These are phyloP conservation scores for Quillaja saponaria DNA, from an alignment of 306 rosid species.

Conservation along the genomic window DNA sequence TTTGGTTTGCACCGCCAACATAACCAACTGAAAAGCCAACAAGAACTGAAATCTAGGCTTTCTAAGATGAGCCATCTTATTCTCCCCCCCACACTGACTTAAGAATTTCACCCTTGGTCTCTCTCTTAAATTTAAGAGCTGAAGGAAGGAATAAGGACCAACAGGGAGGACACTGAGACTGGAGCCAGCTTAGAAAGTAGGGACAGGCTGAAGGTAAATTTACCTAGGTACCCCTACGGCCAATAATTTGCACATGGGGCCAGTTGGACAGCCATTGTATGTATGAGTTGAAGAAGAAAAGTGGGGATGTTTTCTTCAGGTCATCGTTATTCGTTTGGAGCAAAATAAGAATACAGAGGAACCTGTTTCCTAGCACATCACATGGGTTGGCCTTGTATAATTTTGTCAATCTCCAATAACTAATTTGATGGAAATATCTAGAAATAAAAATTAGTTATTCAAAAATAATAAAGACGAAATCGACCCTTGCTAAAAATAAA, in stretches of 20 bases:
- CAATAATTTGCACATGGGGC: slow-evolving; percentile 57
- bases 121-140: slow-evolving; percentile 25
- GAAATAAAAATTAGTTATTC: no score
- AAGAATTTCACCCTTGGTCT: slow-evolving; percentile 2
- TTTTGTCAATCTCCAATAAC: background rate
- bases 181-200: slow-evolving; percentile 25
- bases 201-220: slow-evolving; percentile 7
- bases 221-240: slow-evolving; percentile 35
- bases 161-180: no score
- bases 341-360: slow-evolving; percentile 19
- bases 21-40: slow-evolving; percentile 38
- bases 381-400: slow-evolving; percentile 35
- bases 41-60: slow-evolving; percentile 14
- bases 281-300: background rate
- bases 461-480: no score
- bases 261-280: slow-evolving; percentile 24
- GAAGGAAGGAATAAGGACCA: background rate
- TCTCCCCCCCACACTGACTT: background rate
- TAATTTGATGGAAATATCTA: no score
- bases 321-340: slow-evolving; percentile 47
- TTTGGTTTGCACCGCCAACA: slow-evolving; percentile 43
- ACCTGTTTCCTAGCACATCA: slow-evolving; percentile 39
- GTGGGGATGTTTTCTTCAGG: slow-evolving; percentile 14
- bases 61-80: slow-evolving; percentile 42
- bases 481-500: no score